These are phyloP conservation scores for Claviceps fusiformis DNA, from an alignment of 2,329 filamentous ascomycete species.

Conservation along the genomic window DNA sequence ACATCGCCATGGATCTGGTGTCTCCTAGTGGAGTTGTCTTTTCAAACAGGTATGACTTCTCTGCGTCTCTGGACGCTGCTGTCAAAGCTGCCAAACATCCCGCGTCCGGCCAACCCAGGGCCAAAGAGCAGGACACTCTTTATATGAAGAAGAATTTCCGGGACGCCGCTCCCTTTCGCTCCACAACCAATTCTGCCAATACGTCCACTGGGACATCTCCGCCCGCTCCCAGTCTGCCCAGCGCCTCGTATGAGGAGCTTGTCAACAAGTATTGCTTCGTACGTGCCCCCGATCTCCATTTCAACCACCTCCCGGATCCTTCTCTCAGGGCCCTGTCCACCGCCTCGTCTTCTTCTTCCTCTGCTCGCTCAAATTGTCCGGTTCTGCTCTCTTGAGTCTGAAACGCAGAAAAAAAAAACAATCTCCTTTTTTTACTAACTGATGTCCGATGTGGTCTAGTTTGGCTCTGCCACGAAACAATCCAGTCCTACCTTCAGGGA, in stretches of 20 bases:
- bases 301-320: conserved; percentile 12
- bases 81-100: conserved; percentile 59
- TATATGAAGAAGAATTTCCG: conserved; percentile 38
- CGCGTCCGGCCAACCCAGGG: conserved; percentile 21
- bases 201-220: conserved; percentile 13
- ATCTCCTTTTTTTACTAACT: conserved; percentile 26
- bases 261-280: conserved; percentile 99
- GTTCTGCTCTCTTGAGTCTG: too few relatives aligned
- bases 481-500: conserved; percentile 37
- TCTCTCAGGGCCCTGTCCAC: conserved; percentile 7
- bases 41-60: conserved; percentile 90
- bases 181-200: not conserved
- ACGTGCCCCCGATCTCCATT: conserved; percentile 47
- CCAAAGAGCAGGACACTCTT: conserved; percentile 43
- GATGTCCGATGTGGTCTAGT: conserved; percentile 27
- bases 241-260: conserved; percentile 87
- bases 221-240: conserved; percentile 46
- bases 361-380: too few relatives aligned
- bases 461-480: conserved; percentile 41
- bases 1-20: conserved; percentile 35
- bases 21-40: conserved; percentile 60
- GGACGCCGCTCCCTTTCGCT: conserved; percentile 9
- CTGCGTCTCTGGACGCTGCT: conserved; percentile 75
- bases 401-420: not conserved
- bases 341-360: not conserved